Evolutionary conservation across 2,329 filamentous ascomycete species (phyloP).

Genomic region (Allantophomopsis cytisporea): DNA sequence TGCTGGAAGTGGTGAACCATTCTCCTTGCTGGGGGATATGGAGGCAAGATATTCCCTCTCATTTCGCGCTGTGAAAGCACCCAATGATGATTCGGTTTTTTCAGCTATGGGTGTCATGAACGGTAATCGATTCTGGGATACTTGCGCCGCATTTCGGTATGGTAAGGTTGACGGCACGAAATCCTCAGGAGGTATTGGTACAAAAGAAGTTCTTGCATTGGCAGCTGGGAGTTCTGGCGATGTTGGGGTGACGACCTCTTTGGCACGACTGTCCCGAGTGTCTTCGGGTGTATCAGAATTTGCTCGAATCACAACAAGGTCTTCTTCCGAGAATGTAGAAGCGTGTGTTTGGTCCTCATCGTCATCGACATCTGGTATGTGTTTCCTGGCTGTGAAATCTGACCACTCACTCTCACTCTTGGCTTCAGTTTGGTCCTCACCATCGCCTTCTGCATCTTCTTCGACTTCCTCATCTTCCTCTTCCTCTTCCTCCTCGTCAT

Average conservation of each 20-base stretch:
- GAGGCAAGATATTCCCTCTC: constrained; percentile 45
- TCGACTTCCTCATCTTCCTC: constrained; percentile 60
- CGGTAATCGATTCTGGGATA: constrained; percentile 81
- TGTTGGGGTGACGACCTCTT: constrained; percentile 29
- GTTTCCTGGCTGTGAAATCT: constrained; percentile 65
- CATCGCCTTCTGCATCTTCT: constrained; percentile 24
- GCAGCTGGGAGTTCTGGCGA: constrained; percentile 18
- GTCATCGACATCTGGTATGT: constrained; percentile 39
- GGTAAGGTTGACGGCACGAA: constrained; percentile 68
- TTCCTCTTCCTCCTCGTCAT: constrained; percentile 50
- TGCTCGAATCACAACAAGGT: constrained; percentile 18
- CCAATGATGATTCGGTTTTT: constrained; percentile 79
- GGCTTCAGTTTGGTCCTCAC: constrained; percentile 36
- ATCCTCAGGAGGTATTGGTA: constrained; percentile 74
- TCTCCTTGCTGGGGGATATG: constrained; percentile 62
- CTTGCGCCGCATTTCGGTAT: constrained; percentile 66
- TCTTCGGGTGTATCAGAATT: constrained; percentile 11
- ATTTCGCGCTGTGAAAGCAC: constrained; percentile 42
- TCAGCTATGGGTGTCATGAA: constrained; percentile 99
- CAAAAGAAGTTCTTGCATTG: constrained; percentile 45
- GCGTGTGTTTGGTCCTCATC: constrained; percentile 23
- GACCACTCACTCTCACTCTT: constrained; percentile 75
- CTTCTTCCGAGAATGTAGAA: constrained; percentile 27
- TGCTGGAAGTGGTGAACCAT: constrained; percentile 8
- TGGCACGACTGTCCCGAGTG: constrained; percentile 12